Percentiles rank a stretch among this genome's conserved stretches.
Evolutionary conservation across 1,284 basidiomycete species (phyloP).

Genomic region (Trametes polyzona): DNA sequence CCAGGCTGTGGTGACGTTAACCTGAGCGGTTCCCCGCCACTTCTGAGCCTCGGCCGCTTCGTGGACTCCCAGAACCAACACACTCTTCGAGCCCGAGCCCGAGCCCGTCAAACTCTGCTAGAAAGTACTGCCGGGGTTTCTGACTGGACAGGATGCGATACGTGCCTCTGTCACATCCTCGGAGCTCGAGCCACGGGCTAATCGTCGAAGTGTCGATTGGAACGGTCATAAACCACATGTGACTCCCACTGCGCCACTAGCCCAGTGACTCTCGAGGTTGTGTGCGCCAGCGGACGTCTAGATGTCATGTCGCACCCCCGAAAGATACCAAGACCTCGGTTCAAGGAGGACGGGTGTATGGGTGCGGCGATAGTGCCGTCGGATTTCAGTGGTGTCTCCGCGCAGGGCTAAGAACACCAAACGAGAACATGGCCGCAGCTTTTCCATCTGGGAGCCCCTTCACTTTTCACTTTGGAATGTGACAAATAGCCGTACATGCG

Average conservation of each 20-base stretch:
- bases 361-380: not conserved
- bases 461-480: not conserved
- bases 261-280: not conserved
- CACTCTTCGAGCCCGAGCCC: too few species aligned
- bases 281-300: not conserved
- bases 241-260: too few species aligned
- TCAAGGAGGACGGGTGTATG: not conserved
- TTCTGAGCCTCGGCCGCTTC: slow-evolving; percentile 3
- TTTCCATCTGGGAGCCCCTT: not conserved
- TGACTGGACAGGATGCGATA: not conserved
- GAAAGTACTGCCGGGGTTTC: not conserved
- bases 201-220: not conserved
- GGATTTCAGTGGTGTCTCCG: too few species aligned
- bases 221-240: not conserved
- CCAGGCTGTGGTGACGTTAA: not conserved
- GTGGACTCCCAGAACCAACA: not conserved
- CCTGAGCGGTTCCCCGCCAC: not conserved
- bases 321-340: not conserved
- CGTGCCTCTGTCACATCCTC: not conserved
- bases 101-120: slow-evolving; percentile 9
- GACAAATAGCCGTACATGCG: not conserved
- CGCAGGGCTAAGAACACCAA: not conserved
- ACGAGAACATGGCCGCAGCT: not conserved
- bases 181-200: not conserved
- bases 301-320: not conserved